Base-by-base conservation (phyloP, 164 flowering plant species). In the Houttuynia cordata region DNA sequence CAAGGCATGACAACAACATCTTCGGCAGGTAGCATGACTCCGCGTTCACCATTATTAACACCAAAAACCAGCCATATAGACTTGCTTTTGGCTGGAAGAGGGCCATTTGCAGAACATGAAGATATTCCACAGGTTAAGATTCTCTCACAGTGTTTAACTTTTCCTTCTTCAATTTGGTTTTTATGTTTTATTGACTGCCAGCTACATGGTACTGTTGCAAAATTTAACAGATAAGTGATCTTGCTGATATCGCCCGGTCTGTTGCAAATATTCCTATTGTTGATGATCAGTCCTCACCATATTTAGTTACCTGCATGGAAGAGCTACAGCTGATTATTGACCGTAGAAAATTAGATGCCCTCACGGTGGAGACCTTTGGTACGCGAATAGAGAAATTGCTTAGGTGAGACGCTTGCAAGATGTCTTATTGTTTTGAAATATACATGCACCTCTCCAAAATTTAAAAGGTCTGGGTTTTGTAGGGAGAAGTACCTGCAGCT, bases 1-100 rank as follows among this genome's bases (percentile, higher is more conserved):
- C 99, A 94, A 70, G 99, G 97, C 61, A 82, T 94, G 96, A 75
- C 97, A 57, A 85, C 96, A 57, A 85, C 96, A 56, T 94, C 99
- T 62, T 94, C 99, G 47, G 97, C 90, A 12, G 96, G 96, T 62
- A 94, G 97, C 77, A 83, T 94, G 91, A 94, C 99, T 73, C 99
- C 99, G 70, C 77, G 94, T 62, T 94, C 99, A 47, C 99, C 97
- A 39, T 53, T 88, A 51, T 68, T 82, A 79, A 94, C 97, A 59
- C 99, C 99, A 63, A 78, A 82, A 60, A 77, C 79, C 58, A 84
- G 85, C 77, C 96, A 75, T 62, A 85, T 91, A 59, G 99, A 94
- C 65, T 71, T 87, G 83, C 75, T 91, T 45, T 75, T 94, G 73
- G 76, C 87, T 30, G 96, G 88, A 59, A 91, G 85, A 74, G 80